Conservation (phyloP, 2,329 filamentous ascomycete genomes). For the Parafenestella ontariensis region DNA sequence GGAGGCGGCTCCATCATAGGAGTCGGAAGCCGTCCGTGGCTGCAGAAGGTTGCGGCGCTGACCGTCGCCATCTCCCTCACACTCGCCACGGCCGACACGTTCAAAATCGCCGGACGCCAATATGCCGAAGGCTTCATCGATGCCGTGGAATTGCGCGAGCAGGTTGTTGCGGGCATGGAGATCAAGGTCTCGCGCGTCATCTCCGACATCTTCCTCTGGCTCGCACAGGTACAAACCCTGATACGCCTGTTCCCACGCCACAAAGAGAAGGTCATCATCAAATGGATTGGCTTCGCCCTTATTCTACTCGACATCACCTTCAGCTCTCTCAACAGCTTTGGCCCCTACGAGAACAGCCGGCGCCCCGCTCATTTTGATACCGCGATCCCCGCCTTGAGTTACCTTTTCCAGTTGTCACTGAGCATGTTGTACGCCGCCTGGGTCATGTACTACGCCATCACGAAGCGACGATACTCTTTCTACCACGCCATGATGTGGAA, state of each 20-base stretch:
- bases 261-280: conserved; percentile 97
- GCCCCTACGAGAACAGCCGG: conserved; percentile 59
- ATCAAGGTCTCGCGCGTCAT: conserved; percentile 91
- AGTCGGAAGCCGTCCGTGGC: conserved; percentile 89
- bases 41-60: conserved; percentile 75
- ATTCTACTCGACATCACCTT: conserved; percentile 92
- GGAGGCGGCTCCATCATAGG: conserved; percentile 71
- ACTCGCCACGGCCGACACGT: conserved; percentile 91
- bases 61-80: conserved; percentile 82
- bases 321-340: conserved; percentile 88
- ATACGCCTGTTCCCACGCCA: conserved; percentile 96
- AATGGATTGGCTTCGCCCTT: conserved; percentile 95
- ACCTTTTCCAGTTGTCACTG: conserved; percentile 86
- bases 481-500: conserved; percentile 92
- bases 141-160: conserved; percentile 73
- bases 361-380: conserved; percentile 81
- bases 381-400: conserved; percentile 88
- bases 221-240: conserved; percentile 95
- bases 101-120: conserved; percentile 81
- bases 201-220: conserved; percentile 95
- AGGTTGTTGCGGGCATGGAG: conserved; percentile 83
- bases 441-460: conserved; percentile 92
- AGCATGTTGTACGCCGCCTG: conserved; percentile 89
- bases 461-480: conserved; percentile 89
- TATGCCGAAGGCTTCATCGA: conserved; percentile 83